Conservation (phyloP, 169 alveolate species). For the Babesia caballi region DNA sequence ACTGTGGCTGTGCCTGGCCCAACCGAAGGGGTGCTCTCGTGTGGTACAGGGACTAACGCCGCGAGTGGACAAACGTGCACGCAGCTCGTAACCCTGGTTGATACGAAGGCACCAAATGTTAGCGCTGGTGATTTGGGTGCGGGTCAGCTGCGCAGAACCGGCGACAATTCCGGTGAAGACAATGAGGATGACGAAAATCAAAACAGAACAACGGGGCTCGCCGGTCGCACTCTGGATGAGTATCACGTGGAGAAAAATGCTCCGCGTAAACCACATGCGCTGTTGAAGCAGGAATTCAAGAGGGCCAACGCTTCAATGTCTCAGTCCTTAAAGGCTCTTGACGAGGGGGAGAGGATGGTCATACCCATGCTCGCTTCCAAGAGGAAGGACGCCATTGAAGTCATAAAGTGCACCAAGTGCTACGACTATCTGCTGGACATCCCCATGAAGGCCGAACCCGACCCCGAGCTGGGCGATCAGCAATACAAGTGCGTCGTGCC, state of each 20-base stretch:
- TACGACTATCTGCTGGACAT: slow-evolving; percentile 78
- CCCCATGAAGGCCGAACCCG: slow-evolving; percentile 66
- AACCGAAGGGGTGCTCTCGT: background rate
- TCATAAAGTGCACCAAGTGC: slow-evolving; percentile 64
- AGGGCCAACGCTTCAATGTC: background rate
- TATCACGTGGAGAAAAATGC: no score
- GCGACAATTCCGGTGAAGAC: background rate
- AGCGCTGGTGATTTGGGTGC: background rate
- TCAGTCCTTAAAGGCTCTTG: slow-evolving; percentile 24
- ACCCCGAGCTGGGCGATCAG: slow-evolving; percentile 51
- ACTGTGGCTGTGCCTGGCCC: no score
- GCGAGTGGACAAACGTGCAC: no score
- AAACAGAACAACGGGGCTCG: background rate
- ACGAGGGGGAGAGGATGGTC: slow-evolving; percentile 41
- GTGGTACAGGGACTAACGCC: background rate
- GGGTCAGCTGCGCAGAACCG: background rate
- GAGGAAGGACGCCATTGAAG: slow-evolving; percentile 3
- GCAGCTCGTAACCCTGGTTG: no score
- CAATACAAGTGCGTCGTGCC: slow-evolving; percentile 55
- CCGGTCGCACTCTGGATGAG: no score
- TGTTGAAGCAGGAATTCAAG: background rate
- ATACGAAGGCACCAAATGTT: no score
- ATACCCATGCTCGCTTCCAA: slow-evolving; percentile 32
- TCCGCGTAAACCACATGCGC: no score
- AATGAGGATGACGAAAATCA: no score